These are phyloP conservation scores for Termitomyces sp. DNA, from an alignment of 768 basidiomycete species.

Conservation along the genomic window DNA sequence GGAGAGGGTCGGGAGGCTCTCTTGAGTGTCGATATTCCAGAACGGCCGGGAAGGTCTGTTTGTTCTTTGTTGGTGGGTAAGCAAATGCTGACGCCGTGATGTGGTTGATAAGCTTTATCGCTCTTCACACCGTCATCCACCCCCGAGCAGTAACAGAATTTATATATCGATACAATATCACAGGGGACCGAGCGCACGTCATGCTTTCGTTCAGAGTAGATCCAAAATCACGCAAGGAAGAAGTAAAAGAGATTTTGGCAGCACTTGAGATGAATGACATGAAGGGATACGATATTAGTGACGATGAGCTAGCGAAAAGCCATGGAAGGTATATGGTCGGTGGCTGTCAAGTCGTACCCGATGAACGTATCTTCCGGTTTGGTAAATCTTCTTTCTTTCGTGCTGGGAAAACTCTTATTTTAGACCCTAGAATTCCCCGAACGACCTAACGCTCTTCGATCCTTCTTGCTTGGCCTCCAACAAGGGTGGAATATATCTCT, in stretches of 20 bases:
- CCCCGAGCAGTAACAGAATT: slow-evolving; percentile 95
- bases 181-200: slow-evolving; percentile 70
- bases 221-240: slow-evolving; percentile 47
- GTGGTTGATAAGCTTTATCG: slow-evolving; percentile 63
- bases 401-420: slow-evolving; percentile 1
- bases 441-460: slow-evolving; percentile 83
- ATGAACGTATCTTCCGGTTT: slow-evolving; percentile 91
- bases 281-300: slow-evolving; percentile 84
- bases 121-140: slow-evolving; percentile 80
- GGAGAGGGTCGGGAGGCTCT: slow-evolving; percentile 94
- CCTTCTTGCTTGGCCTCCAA: slow-evolving; percentile 81
- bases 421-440: slow-evolving; percentile 83
- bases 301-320: slow-evolving; percentile 93
- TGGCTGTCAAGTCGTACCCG: slow-evolving; percentile 64
- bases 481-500: slow-evolving; percentile 91
- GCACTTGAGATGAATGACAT: slow-evolving; percentile 66
- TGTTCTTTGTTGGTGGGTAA: not conserved
- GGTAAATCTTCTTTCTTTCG: slow-evolving; percentile 45
- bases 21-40: slow-evolving; percentile 91
- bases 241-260: slow-evolving; percentile 59
- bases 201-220: slow-evolving; percentile 88
- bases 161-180: slow-evolving; percentile 80
- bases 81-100: not conserved
- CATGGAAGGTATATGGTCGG: slow-evolving; percentile 95
- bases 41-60: slow-evolving; percentile 80